These are phyloP conservation scores for Babesia bigemina DNA, from an alignment of 169 alveolate species.

Conservation along the genomic window DNA sequence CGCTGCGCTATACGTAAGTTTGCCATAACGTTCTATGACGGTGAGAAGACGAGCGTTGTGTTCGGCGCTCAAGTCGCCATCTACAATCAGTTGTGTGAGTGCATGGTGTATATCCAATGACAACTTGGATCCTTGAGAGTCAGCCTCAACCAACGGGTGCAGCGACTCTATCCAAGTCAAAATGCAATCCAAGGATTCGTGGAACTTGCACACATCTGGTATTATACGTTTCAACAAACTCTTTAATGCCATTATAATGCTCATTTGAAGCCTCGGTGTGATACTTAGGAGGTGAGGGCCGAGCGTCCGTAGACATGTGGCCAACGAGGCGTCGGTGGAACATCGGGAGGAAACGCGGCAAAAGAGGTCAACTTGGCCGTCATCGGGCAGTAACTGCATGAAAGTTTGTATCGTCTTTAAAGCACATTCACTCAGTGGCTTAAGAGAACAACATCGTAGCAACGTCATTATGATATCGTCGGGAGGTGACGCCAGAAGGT, in stretches of 20 bases:
- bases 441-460: conserved; percentile 8
- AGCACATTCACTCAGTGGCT: not conserved
- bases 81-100: not conserved
- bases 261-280: not conserved
- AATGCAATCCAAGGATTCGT: not conserved
- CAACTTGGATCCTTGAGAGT: conserved; percentile 2
- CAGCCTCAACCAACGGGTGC: not conserved
- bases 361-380: conserved; percentile 4
- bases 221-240: conserved; percentile 3
- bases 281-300: not conserved
- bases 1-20: conserved; percentile 18
- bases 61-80: not conserved
- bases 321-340: conserved; percentile 2
- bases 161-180: conserved; percentile 18
- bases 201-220: conserved; percentile 10
- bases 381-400: conserved; percentile 2
- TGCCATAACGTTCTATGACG: conserved; percentile 1
- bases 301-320: conserved; percentile 33
- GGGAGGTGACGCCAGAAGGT: conserved; percentile 31
- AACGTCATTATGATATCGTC: conserved; percentile 33
- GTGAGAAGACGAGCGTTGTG: not conserved
- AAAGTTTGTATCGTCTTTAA: not conserved
- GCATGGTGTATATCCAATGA: not conserved
- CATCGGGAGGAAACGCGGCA: conserved; percentile 17
- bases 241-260: conserved; percentile 4